Evolutionary conservation across 768 basidiomycete species (phyloP), one percentile per base, ranked within the genome.

Genomic region (Podaxis sp.): DNA sequence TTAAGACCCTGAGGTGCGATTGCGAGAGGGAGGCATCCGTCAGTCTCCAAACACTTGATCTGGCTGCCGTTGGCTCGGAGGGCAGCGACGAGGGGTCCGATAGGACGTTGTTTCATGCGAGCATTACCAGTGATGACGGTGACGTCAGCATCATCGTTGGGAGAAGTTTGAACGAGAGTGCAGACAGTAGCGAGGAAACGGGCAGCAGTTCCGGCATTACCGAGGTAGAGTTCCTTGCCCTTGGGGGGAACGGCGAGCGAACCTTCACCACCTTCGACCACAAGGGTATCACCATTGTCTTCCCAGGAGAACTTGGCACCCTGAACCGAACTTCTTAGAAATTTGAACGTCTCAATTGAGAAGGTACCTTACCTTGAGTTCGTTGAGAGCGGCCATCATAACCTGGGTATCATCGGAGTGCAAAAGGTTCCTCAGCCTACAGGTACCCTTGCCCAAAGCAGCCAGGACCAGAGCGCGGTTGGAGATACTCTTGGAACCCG

Each of bases 371-470:
- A 91, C 94, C 80, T 95, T 89, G 65, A 99, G 85, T 57, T 94
- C 93, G 47, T 85, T 78, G 33, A 98, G 81, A 37, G 96, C 96
- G 2, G 88, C 81, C 95, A 98, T 98, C 97, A 99, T 99, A 58
- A 99, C 96, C 67, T 96, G 94, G 0, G 97, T 99, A 71, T 99
- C 96, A 69, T 98, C 96, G 3, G 95, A 97, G 71, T 98, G 96
- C 38, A 99, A 80, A 4, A 99, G 77, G 68, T 99, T 99, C 74
- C 80, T 89, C 60, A 99, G 76, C 65, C 89, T 82, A 75, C 96
- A 97, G 0, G 89, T 93, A 1, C 96, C 97, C 51, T 84, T 85
- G 0, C 87, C 94, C 13, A 99, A 85, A 1, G 96, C 95, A 8
- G 97, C 96, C 29, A 99, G 85, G 1, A 98, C 89, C 43, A 99